Conservation (phyloP, 2,329 filamentous ascomycete species). For the Hymenoscyphus fraxineus region DNA sequence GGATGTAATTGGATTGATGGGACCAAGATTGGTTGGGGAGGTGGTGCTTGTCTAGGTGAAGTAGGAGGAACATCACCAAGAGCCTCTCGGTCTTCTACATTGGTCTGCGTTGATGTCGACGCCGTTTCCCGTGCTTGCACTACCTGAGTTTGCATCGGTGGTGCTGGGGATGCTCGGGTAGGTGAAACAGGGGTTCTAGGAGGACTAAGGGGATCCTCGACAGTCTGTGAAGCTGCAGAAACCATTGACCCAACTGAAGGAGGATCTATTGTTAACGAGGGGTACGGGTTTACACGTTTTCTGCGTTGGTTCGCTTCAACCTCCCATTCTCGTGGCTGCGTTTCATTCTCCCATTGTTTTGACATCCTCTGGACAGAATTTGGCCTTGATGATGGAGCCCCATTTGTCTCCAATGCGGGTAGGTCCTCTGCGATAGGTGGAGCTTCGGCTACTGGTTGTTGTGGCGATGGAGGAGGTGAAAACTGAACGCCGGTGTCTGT, state of each 20-base stretch:
- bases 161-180: slow-evolving; percentile 41
- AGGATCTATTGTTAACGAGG: slow-evolving; percentile 44
- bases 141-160: slow-evolving; percentile 30
- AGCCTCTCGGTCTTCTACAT: slow-evolving; percentile 24
- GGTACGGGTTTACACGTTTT: slow-evolving; percentile 59
- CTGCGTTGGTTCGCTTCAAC: slow-evolving; percentile 71
- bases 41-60: slow-evolving; percentile 27
- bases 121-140: slow-evolving; percentile 41
- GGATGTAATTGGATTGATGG: slow-evolving; percentile 91
- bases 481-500: slow-evolving; percentile 76
- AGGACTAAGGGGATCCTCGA: slow-evolving; percentile 59
- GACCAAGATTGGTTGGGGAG: slow-evolving; percentile 51
- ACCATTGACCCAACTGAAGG: slow-evolving; percentile 52
- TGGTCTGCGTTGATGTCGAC: slow-evolving; percentile 62
- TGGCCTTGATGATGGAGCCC: background rate
- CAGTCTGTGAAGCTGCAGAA: slow-evolving; percentile 60
- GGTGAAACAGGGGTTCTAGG: slow-evolving; percentile 60
- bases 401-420: slow-evolving; percentile 18
- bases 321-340: slow-evolving; percentile 46
- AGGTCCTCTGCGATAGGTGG: slow-evolving; percentile 43
- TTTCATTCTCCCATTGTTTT: slow-evolving; percentile 38
- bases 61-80: slow-evolving; percentile 7
- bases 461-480: slow-evolving; percentile 67
- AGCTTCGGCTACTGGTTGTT: slow-evolving; percentile 35
- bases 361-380: slow-evolving; percentile 17